Base-by-base conservation (phyloP, 179 eudicot genomes). In the Gypsophila paniculata region DNA sequence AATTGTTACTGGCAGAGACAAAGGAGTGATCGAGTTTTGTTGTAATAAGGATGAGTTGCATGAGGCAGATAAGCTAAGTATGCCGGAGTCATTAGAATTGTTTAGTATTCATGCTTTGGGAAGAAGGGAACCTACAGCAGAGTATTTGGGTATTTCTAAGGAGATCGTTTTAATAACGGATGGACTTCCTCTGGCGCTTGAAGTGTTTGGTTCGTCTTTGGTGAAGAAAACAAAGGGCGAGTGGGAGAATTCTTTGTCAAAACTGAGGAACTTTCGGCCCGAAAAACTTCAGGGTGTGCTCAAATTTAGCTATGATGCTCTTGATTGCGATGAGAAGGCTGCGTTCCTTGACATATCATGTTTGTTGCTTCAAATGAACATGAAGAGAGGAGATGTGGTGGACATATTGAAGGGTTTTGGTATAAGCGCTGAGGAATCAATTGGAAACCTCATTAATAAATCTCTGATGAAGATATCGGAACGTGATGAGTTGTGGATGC, bases 161-260 rank as follows among this genome's bases (percentile, higher is more conserved):
- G 42, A 74, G 48, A 82, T 89, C 53, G 90, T 87, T 48, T 74
- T 71, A 3, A 63, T 79, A 39, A 83, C 93, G 5, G 84, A 81
- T 46, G 89, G 89, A 63, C 80, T 89, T 76, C 93, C 93, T 34
- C 79, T 89, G 83, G 93, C 93, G 10, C 65, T 89, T 36, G 90
- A 87, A 80, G 88, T 89, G 36, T 87, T 87, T 79, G 93, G 93
- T 69, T 89, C 90, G 34, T 85, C 75, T 44, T 73, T 89, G 76
- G 83, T 85, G 42, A 89, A 80, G 77, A 83, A 81, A 76, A 76
- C 78, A 44, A 68, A 9, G 58, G 66, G 66, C 14, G 89, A 81
- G 79, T 88, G 92, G 90, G 70, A 78, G 69, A 86, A 75, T 19
- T 73, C 84, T 21, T 26, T 86, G 5, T 6, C 19, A 44, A 83